Conservation (phyloP, 352 stramenopile genomes). For the Ophiocytium majus region DNA sequence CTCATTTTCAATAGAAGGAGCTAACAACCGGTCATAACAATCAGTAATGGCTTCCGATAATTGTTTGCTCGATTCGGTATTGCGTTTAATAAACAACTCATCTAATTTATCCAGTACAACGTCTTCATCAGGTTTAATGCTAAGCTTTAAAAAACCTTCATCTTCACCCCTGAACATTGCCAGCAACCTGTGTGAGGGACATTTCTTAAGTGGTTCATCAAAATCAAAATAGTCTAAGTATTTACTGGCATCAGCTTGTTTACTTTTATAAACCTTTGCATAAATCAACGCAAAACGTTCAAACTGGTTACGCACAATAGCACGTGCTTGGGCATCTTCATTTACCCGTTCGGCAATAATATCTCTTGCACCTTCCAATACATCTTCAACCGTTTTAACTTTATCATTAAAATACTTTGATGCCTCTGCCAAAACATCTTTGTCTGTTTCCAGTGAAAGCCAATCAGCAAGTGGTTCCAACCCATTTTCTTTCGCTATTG, state of each 20-base stretch:
- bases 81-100: neutral
- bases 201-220: neutral
- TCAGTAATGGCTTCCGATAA: neutral
- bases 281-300: neutral
- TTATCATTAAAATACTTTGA: neutral
- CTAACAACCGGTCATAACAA: neutral
- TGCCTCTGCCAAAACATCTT: constrained; percentile 4
- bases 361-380: neutral
- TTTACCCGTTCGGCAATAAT: constrained; percentile 1
- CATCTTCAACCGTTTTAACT: neutral
- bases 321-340: neutral
- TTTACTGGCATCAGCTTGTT: neutral
- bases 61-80: neutral
- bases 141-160: neutral
- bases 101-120: neutral
- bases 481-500: constrained; percentile 10
- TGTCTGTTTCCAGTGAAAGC: neutral
- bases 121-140: neutral
- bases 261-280: neutral
- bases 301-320: neutral
- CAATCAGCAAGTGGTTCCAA: neutral
- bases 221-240: constrained; percentile 6
- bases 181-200: neutral
- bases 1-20: neutral
- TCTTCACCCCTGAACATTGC: neutral